Conservation (phyloP, 768 basidiomycete genomes). For the Trametes sanguinea region DNA sequence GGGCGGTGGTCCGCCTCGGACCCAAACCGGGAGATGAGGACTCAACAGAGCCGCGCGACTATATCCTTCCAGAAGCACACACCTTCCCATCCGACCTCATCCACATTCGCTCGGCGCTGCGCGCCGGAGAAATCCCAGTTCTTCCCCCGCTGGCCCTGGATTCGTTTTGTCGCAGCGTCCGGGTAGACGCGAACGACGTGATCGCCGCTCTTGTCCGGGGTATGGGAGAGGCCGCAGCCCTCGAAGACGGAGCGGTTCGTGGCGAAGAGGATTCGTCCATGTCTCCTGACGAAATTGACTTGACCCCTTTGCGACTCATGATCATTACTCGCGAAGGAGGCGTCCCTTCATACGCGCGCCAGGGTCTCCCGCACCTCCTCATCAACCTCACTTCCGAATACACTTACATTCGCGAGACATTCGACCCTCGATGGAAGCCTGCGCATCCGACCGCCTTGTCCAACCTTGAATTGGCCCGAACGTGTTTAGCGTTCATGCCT, state of each 20-base stretch:
- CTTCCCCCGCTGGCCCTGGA: conserved; percentile 92
- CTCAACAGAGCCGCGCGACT: conserved; percentile 32
- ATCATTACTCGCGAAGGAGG: conserved; percentile 97
- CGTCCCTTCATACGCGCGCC: conserved; percentile 95
- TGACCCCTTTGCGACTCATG: conserved; percentile 95
- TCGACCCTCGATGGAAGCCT: conserved; percentile 71
- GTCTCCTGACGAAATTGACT: conserved; percentile 62
- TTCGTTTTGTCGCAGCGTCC: conserved; percentile 82
- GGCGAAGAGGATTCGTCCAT: conserved; percentile 42
- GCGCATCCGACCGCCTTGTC: conserved; percentile 84
- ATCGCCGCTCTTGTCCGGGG: conserved; percentile 84
- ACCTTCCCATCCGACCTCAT: conserved; percentile 78
- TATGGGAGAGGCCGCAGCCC: conserved; percentile 63
- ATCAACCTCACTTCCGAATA: conserved; percentile 92
- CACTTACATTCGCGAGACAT: conserved; percentile 82
- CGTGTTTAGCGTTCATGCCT: conserved; percentile 91
- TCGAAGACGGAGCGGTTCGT: conserved; percentile 41
- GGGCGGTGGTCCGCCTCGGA: conserved; percentile 81
- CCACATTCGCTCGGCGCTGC: conserved; percentile 84
- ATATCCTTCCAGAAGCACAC: conserved; percentile 69
- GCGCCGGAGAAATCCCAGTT: conserved; percentile 94
- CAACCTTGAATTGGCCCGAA: conserved; percentile 82
- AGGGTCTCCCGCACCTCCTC: conserved; percentile 91
- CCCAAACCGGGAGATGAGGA: conserved; percentile 60
- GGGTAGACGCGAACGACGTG: conserved; percentile 86